Conservation (phyloP, 2,329 filamentous ascomycete species). For the Penicillium sumatraense region DNA sequence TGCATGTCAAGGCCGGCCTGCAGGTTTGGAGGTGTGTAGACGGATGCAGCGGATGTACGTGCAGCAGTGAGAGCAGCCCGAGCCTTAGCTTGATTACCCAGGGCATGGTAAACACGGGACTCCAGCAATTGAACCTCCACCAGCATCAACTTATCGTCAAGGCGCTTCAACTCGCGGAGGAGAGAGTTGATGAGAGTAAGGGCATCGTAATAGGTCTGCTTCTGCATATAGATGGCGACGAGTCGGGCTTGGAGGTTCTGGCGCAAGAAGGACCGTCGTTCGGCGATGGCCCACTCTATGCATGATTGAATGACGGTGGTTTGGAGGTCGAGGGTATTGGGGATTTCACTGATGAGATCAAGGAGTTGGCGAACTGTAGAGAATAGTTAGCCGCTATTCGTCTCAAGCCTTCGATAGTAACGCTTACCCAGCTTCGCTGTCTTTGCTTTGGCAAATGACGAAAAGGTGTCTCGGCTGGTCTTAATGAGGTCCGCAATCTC, state of each 20-base stretch:
- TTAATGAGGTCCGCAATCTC: constrained; percentile 89
- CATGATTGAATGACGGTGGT: constrained; percentile 96
- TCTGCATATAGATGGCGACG: constrained; percentile 92
- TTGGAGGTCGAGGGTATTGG: constrained; percentile 92
- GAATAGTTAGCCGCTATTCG: constrained; percentile 7
- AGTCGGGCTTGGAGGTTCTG: constrained; percentile 98
- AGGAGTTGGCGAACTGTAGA: constrained; percentile 86
- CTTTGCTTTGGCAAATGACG: constrained; percentile 98
- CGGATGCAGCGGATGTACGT: constrained; percentile 91
- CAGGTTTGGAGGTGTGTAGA: constrained; percentile 93
- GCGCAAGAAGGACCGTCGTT: constrained; percentile 92
- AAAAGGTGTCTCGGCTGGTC: constrained; percentile 86
- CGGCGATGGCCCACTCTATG: constrained; percentile 97
- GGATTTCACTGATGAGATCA: constrained; percentile 91
- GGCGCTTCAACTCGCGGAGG: constrained; percentile 92
- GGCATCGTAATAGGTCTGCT: constrained; percentile 96
- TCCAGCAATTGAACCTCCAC: constrained; percentile 98
- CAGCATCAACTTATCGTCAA: constrained; percentile 97
- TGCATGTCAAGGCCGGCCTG: constrained; percentile 99
- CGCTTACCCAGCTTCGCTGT: constrained; percentile 90
- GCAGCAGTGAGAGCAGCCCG: constrained; percentile 93
- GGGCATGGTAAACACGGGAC: constrained; percentile 93
- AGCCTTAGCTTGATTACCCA: constrained; percentile 95
- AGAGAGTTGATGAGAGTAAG: constrained; percentile 96
- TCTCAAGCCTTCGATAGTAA: neutral